Evolutionary conservation across 257 asterid genomes (phyloP), one percentile per base, ranked within the genome.

Genomic region (Paulownia fortunei): DNA sequence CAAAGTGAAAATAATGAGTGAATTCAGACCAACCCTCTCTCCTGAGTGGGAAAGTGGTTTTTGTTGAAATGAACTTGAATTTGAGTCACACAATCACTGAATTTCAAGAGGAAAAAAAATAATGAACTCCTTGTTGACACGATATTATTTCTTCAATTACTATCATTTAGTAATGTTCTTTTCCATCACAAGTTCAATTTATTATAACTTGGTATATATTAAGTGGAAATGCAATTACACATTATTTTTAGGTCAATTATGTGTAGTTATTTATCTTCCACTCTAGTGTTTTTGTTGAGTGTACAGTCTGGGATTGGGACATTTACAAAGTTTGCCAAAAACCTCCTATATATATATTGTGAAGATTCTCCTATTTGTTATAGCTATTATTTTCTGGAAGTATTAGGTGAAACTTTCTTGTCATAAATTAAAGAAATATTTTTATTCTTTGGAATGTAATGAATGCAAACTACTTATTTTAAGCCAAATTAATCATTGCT

Each of bases 341-440:
- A 61, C 42, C 72, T 41, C 4, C 59, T 61, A 47, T 11, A 61
- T 12, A 37, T 23, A n/a, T n/a, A n/a, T n/a, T n/a, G n/a, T 36
- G 16, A 26, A 8, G 63, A 44, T 10, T 55, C 71, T 44, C 62
- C 63, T 49, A 26, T 51, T 0, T 19, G 21, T 19, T 52, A 18
- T 66, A 54, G 34, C 34, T 36, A 55, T 62, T 34, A 51, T 51
- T 49, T 41, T 42, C 30, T 60, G 62, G 69, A 69, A 75, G 60
- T 60, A 79, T 63, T 79, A 41, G 62, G 41, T 63, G 41, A 62
- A 60, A 59, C 66, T 60, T 51, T 64, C 36, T 16, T 15, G 0
- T 64, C 54, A 39, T 42, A 10, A 19, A 69, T 59, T 67, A 19
- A 44, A 54, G 32, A 66, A 65, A 47, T 55, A 10, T 32, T 5